Percentiles rank a stretch among this genome's conserved stretches.
Evolutionary conservation across 2,329 filamentous ascomycete genomes (phyloP).

Genomic region (Parascedosporium putredinis): DNA sequence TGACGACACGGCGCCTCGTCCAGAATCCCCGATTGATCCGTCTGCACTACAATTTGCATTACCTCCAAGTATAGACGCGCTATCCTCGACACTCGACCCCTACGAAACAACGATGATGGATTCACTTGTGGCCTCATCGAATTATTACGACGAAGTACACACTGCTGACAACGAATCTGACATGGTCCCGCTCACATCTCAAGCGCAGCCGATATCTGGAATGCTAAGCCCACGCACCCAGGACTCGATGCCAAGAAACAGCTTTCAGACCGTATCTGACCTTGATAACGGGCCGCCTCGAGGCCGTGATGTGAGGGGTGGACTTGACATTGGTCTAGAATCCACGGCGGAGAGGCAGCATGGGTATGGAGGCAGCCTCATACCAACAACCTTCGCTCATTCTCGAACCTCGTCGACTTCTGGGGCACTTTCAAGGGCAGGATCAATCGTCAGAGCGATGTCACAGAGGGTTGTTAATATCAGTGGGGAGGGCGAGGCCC

Average conservation of each 20-base stretch:
- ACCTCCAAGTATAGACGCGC: slow-evolving; percentile 37
- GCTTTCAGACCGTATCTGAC: slow-evolving; percentile 47
- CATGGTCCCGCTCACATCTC: slow-evolving; percentile 44
- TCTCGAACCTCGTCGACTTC: slow-evolving; percentile 55
- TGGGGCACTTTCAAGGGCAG: slow-evolving; percentile 56
- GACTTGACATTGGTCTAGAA: slow-evolving; percentile 27
- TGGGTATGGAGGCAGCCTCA: slow-evolving; percentile 42
- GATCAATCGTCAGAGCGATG: slow-evolving; percentile 73
- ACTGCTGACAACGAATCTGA: slow-evolving; percentile 46
- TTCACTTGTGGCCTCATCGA: slow-evolving; percentile 6
- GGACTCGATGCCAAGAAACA: slow-evolving; percentile 36
- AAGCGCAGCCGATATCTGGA: slow-evolving; percentile 44
- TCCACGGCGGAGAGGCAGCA: neutral
- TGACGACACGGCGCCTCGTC: slow-evolving; percentile 6
- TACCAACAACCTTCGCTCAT: slow-evolving; percentile 39
- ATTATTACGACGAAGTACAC: slow-evolving; percentile 18
- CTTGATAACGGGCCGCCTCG: slow-evolving; percentile 44
- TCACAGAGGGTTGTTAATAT: slow-evolving; percentile 97
- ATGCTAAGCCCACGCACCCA: slow-evolving; percentile 29
- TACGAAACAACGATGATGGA: slow-evolving; percentile 13
- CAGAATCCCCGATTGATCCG: slow-evolving; percentile 42
- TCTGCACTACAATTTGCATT: slow-evolving; percentile 44
- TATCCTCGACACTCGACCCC: slow-evolving; percentile 15
- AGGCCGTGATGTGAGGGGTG: slow-evolving; percentile 30
- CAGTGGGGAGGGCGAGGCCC: slow-evolving; percentile 78